These are phyloP conservation scores for Hypomyces rosellus DNA, from an alignment of 2,329 filamentous ascomycete species.

Conservation along the genomic window DNA sequence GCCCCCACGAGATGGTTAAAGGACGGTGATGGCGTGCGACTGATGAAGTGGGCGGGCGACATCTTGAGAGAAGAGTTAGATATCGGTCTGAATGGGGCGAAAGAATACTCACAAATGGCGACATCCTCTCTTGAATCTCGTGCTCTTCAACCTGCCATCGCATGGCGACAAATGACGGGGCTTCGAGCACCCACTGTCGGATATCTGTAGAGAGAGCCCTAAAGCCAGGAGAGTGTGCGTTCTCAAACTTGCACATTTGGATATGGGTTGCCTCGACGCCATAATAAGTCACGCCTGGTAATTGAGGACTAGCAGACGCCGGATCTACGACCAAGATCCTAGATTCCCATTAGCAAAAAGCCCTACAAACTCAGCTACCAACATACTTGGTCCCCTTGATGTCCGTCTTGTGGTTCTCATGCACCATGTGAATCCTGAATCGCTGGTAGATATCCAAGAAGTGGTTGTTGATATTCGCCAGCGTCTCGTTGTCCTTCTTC, in stretches of 20 bases:
- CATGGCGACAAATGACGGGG: slow-evolving; percentile 45
- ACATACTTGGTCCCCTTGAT: slow-evolving; percentile 53
- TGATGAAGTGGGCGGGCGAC: no score
- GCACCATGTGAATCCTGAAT: slow-evolving; percentile 70
- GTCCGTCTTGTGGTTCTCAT: slow-evolving; percentile 67
- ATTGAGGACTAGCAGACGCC: slow-evolving; percentile 60
- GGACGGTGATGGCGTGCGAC: no score
- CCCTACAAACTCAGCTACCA: no score
- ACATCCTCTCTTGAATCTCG: slow-evolving; percentile 41
- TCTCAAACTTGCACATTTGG: slow-evolving; percentile 66
- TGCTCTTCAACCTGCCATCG: slow-evolving; percentile 56
- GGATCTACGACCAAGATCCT: slow-evolving; percentile 61
- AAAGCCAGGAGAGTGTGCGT: slow-evolving; percentile 59
- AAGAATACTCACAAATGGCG: slow-evolving; percentile 16
- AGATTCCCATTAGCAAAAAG: neutral
- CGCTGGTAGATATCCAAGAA: slow-evolving; percentile 66
- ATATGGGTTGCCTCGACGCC: slow-evolving; percentile 70
- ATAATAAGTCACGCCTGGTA: slow-evolving; percentile 65
- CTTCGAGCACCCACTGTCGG: slow-evolving; percentile 46
- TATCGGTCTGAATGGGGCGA: neutral
- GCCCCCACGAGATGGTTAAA: no score
- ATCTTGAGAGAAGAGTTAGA: no score
- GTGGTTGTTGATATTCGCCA: slow-evolving; percentile 66
- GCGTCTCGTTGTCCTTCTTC: slow-evolving; percentile 66
- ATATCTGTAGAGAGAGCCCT: slow-evolving; percentile 43